Evolutionary conservation across 345 rosid species (phyloP).

Genomic region (Moringa oleifera): DNA sequence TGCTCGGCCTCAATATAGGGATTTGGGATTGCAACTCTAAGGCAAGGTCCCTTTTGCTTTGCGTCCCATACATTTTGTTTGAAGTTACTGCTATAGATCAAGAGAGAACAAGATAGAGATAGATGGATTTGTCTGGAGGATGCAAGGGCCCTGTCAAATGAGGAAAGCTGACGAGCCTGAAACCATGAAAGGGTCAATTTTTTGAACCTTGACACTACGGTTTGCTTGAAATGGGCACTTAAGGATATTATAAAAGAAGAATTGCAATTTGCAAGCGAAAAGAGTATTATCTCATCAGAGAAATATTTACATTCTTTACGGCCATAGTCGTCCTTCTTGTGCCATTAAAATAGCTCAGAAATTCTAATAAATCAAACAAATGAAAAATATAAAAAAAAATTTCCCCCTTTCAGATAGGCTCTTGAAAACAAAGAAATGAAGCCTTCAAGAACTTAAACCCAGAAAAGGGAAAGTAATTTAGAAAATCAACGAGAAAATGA

Average conservation of each 20-base stretch:
- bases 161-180: slow-evolving; percentile 24
- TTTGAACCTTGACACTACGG: slow-evolving; percentile 14
- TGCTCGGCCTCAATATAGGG: slow-evolving; percentile 86
- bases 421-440: slow-evolving; percentile 1
- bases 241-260: slow-evolving; percentile 9
- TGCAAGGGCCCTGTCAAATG: slow-evolving; percentile 24
- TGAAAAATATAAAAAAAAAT: background rate
- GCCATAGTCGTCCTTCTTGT: slow-evolving; percentile 8
- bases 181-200: slow-evolving; percentile 44
- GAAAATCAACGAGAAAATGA: background rate
- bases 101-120: background rate
- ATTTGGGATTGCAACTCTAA: slow-evolving; percentile 72
- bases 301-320: slow-evolving; percentile 9
- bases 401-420: slow-evolving; percentile 1
- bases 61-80: slow-evolving; percentile 52
- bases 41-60: slow-evolving; percentile 59
- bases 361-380: background rate
- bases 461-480: background rate
- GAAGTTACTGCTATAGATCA: slow-evolving; percentile 17
- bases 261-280: slow-evolving; percentile 1
- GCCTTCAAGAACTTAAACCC: slow-evolving; percentile 3
- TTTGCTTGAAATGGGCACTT: slow-evolving; percentile 11
- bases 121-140: slow-evolving; percentile 7
- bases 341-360: background rate
- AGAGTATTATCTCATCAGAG: background rate